Conservation (phyloP, 2,329 filamentous ascomycete genomes). For the Pseudogymnoascus sp. region DNA sequence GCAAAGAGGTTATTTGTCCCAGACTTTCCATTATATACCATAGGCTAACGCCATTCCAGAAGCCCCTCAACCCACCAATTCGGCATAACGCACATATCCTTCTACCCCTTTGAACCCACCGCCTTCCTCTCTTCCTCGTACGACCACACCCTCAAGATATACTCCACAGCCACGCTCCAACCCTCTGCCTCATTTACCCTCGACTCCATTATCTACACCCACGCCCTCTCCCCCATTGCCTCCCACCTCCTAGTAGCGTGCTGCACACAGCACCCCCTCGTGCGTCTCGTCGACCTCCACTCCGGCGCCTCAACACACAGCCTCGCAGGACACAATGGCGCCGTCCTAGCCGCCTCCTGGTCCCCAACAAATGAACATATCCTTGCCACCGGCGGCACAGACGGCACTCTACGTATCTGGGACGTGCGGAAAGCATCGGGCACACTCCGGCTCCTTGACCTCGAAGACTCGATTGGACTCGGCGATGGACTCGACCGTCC, state of each 20-base stretch:
- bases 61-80: conserved; percentile 47
- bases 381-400: conserved; percentile 73
- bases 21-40: conserved; percentile 16
- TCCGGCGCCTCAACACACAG: conserved; percentile 69
- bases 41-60: conserved; percentile 24
- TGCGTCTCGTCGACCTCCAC: conserved; percentile 77
- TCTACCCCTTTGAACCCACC: conserved; percentile 68
- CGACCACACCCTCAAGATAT: conserved; percentile 68
- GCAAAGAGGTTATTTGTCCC: conserved; percentile 34
- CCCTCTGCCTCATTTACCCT: conserved; percentile 60
- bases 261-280: conserved; percentile 74
- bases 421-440: conserved; percentile 74
- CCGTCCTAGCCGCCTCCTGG: conserved; percentile 66
- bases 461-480: conserved; percentile 72
- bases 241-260: conserved; percentile 74
- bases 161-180: conserved; percentile 54
- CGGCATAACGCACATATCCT: conserved; percentile 66
- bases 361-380: conserved; percentile 72
- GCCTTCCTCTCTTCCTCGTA: conserved; percentile 72
- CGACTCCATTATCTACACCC: conserved; percentile 62
- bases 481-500: conserved; percentile 26
- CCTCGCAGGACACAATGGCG: conserved; percentile 57
- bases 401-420: conserved; percentile 78
- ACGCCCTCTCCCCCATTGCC: conserved; percentile 66
- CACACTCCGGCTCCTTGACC: conserved; percentile 68